These are phyloP conservation scores for Aspergillus cejpii DNA, from an alignment of 2,329 filamentous ascomycete species.

Conservation along the genomic window DNA sequence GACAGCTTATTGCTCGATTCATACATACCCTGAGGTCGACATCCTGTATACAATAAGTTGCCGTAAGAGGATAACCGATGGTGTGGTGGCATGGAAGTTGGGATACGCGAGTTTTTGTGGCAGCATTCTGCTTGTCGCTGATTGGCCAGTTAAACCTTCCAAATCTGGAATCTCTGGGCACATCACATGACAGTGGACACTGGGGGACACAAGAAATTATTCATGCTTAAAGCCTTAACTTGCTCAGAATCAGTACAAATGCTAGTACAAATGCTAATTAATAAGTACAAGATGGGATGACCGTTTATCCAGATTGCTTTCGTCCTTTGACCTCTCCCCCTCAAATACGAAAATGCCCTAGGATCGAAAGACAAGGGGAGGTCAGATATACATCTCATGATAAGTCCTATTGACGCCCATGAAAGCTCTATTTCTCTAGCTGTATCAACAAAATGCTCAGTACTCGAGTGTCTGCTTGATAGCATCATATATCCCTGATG, in stretches of 20 bases:
- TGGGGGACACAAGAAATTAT: neutral
- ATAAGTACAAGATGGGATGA: too few relatives aligned
- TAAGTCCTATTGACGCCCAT: neutral
- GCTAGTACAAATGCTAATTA: too few relatives aligned
- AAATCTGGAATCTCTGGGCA: neutral
- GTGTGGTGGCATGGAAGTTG: neutral
- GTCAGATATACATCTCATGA: too few relatives aligned
- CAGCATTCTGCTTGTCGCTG: neutral
- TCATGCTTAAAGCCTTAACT: too few relatives aligned
- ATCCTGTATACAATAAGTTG: neutral
- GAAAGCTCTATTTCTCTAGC: neutral
- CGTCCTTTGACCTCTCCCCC: too few relatives aligned
- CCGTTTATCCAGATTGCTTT: too few relatives aligned
- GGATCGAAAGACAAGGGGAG: too few relatives aligned
- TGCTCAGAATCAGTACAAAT: too few relatives aligned
- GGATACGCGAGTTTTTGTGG: neutral
- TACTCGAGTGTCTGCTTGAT: conserved; percentile 63
- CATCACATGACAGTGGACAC: neutral
- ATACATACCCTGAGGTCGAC: neutral
- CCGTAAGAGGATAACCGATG: neutral
- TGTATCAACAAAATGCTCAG: conserved; percentile 34
- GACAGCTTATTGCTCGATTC: too few relatives aligned
- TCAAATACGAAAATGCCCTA: too few relatives aligned
- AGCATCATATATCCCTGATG: conserved; percentile 61
- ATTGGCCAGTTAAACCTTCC: neutral